Evolutionary conservation across 345 rosid species (phyloP).

Genomic region (Geranium brycei): DNA sequence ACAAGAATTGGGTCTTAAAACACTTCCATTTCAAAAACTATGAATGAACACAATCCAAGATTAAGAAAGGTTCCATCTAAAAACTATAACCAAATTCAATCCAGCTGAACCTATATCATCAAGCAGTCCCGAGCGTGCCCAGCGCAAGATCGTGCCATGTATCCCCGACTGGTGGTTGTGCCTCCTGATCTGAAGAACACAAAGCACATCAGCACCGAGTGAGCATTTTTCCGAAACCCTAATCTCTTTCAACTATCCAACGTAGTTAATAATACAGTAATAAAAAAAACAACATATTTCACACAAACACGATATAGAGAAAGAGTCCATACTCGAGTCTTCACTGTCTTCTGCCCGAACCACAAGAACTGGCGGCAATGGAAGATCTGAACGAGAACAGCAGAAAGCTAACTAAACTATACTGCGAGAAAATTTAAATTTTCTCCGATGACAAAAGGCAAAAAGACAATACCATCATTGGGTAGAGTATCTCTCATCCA

Average conservation of each 20-base stretch:
- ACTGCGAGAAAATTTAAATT: neutral
- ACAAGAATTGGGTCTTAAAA: too few species aligned
- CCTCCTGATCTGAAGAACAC: constrained; percentile 45
- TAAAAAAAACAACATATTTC: too few species aligned
- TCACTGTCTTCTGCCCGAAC: constrained; percentile 74
- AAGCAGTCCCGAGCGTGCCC: constrained; percentile 33
- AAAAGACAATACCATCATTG: constrained; percentile 47
- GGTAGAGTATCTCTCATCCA: constrained; percentile 96
- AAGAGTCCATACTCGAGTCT: constrained; percentile 54
- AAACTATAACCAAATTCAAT: too few species aligned
- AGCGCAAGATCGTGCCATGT: constrained; percentile 81
- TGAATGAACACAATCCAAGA: too few species aligned
- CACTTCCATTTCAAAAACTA: too few species aligned
- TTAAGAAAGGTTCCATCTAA: too few species aligned
- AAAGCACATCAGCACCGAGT: neutral
- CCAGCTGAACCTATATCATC: neutral
- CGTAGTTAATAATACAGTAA: too few species aligned
- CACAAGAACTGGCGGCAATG: constrained; percentile 61
- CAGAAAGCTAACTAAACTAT: constrained; percentile 1
- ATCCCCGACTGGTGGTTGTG: constrained; percentile 53
- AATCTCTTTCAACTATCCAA: too few species aligned
- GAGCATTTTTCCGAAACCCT: too few species aligned
- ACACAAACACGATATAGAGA: too few species aligned
- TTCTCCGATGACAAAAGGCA: neutral
- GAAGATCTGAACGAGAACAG: constrained; percentile 46